Base-by-base conservation (phyloP, 2,329 filamentous ascomycete genomes). In the Penicillium thymicola region DNA sequence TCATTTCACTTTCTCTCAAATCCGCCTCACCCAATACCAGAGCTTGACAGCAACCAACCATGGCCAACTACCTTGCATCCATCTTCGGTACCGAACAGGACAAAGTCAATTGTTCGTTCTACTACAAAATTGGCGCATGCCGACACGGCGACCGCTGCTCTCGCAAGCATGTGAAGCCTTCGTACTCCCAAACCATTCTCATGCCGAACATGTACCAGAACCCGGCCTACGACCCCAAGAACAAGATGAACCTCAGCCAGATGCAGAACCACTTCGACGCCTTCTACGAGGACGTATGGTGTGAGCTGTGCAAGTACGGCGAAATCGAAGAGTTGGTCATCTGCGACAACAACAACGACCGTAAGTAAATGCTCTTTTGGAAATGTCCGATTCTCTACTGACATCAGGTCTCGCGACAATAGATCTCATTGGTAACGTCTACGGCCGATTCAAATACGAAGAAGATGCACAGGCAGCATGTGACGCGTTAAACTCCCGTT, bases 21-120 rank as follows among this genome's bases (percentile, higher is more conserved):
- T 21, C 5, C 9, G 18, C 28, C 16, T 6, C 32, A 28, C 23
- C 6, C 40, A 34, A 34, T 5, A 14, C 6, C 40, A 18, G 27
- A 46, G 32, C 16, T 36, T 27, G 16, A 41, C 49, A 49, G 23
- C 34, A 41, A 46, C 51, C 47, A 64, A 78, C 28, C 72, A 96
- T 96, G 92, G 92, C 92, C 72, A 97, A 97, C 82, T 97, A 97
- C 76, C 89, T 99, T 76, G 94, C 94, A 71, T 96, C 92, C 74
- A 99, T 99, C 80, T 99, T 99, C 83, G 94, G 94, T 72, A 99
- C 94, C 30, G 94, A 99, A 84, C 94, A 97, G 78, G 94, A 99
- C 87, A 99, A 93, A 75, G 92, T 97, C 81, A 97, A 97, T 85
- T 97, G 94, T 85, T 94, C 89, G 56, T 99, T 99, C 85, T 99